phyloP scores from a whole-genome alignment of 108 stramenopile genomes.

The Fragilariopsis cylindrus region DNA sequence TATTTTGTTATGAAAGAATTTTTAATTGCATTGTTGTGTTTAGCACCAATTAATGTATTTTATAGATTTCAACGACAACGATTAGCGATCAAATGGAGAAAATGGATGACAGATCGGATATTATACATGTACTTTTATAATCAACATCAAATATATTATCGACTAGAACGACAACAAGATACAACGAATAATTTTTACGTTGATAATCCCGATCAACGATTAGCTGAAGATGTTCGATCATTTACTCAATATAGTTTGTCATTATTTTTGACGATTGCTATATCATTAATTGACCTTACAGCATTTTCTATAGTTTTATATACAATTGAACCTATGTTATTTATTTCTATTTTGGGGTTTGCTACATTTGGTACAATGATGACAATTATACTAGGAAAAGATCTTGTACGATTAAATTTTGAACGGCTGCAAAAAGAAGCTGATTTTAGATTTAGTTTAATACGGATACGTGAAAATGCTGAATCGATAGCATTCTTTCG shows the following conservation, averaged over 20 bases:
- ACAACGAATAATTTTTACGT: neutral
- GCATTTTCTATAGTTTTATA: conserved; percentile 84
- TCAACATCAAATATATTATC: conserved; percentile 51
- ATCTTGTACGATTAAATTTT: conserved; percentile 73
- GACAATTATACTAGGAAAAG: conserved; percentile 52
- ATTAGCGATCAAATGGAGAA: conserved; percentile 66
- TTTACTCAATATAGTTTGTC: conserved; percentile 84
- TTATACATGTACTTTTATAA: conserved; percentile 58
- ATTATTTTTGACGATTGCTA: conserved; percentile 79
- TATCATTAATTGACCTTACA: conserved; percentile 79
- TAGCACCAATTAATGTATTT: conserved; percentile 78
- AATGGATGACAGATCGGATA: conserved; percentile 81
- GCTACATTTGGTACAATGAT: conserved; percentile 64
- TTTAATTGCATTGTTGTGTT: conserved; percentile 42
- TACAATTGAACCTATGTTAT: conserved; percentile 79
- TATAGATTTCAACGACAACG: conserved; percentile 61
- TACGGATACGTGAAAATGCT: conserved; percentile 27
- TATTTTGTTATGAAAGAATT: conserved; percentile 54
- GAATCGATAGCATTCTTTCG: conserved; percentile 33
- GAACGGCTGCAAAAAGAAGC: conserved; percentile 61
- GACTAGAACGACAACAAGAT: conserved; percentile 37
- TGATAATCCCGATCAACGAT: conserved; percentile 78
- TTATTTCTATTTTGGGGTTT: conserved; percentile 76
- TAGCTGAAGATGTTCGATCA: conserved; percentile 84
- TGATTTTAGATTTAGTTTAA: conserved; percentile 31